Evolutionary conservation across 345 rosid genomes (phyloP).

Genomic region (Leavenworthia alabamica): DNA sequence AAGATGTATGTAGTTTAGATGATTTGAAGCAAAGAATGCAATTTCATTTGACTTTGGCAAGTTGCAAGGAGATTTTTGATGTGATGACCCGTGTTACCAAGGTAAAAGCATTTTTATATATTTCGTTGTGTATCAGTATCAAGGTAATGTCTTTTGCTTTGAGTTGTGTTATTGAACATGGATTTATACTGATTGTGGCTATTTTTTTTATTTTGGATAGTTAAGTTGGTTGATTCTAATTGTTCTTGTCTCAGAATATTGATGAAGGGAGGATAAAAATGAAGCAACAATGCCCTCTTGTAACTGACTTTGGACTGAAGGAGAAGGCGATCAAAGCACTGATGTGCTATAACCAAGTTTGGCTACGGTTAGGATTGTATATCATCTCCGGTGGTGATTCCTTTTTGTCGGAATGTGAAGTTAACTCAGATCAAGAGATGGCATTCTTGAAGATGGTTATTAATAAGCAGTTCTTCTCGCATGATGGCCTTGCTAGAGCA

Average conservation of each 20-base stretch:
- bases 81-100: slow-evolving; percentile 59
- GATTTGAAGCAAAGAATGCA: slow-evolving; percentile 74
- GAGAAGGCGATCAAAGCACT: slow-evolving; percentile 58
- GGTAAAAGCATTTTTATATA: slow-evolving; percentile 34
- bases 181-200: neutral
- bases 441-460: slow-evolving; percentile 70
- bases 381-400: slow-evolving; percentile 81
- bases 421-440: slow-evolving; percentile 45
- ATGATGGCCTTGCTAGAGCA: slow-evolving; percentile 60
- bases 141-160: neutral
- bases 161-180: neutral
- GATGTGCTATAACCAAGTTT: slow-evolving; percentile 65
- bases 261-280: slow-evolving; percentile 87
- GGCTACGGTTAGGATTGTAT: slow-evolving; percentile 79
- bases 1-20: slow-evolving; percentile 81
- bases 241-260: slow-evolving; percentile 49
- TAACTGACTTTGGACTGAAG: slow-evolving; percentile 84
- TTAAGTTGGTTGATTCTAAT: neutral
- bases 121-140: neutral
- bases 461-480: slow-evolving; percentile 70
- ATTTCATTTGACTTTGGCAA: slow-evolving; percentile 47
- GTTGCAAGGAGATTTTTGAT: slow-evolving; percentile 64
- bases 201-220: too few species aligned
- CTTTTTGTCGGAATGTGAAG: slow-evolving; percentile 49
- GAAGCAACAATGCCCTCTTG: slow-evolving; percentile 81